phyloP scores from a whole-genome alignment of 2,329 filamentous ascomycete species.

The Calonectria multiphialidica region DNA sequence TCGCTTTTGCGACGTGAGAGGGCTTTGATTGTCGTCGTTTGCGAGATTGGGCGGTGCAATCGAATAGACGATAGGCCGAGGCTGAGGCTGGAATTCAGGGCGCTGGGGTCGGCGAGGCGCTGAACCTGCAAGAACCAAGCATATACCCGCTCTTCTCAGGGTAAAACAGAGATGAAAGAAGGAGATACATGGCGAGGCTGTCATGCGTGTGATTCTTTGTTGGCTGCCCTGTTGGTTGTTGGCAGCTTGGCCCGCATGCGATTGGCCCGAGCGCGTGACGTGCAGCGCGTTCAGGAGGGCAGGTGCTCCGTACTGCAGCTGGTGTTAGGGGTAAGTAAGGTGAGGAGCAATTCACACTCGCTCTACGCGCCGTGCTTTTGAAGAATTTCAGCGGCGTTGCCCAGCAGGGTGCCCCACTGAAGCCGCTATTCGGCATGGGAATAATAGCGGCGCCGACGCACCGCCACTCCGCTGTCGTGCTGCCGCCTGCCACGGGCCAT shows the following conservation, averaged over 20 bases:
- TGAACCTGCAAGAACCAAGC: background rate
- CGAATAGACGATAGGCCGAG: background rate
- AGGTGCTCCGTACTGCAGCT: background rate
- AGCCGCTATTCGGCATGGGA: constrained; percentile 18
- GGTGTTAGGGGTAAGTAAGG: background rate
- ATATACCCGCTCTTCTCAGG: constrained; percentile 10
- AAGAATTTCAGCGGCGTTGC: background rate
- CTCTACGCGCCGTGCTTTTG: background rate
- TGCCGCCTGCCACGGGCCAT: background rate
- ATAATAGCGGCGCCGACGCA: constrained; percentile 20
- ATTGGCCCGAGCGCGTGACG: constrained; percentile 36
- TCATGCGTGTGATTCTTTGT: constrained; percentile 16
- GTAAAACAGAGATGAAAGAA: constrained; percentile 18
- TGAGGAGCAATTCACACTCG: background rate
- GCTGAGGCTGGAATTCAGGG: background rate
- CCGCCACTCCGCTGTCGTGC: background rate
- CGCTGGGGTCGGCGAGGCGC: constrained; percentile 10
- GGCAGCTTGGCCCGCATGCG: constrained; percentile 29
- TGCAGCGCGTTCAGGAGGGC: constrained; percentile 3
- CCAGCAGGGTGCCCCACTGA: background rate
- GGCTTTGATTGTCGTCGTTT: background rate
- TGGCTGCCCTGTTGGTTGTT: constrained; percentile 15
- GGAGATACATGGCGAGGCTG: constrained; percentile 35
- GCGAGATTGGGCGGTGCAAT: background rate
- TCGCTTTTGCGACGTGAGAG: background rate